These are phyloP conservation scores for Fusarium sp. DNA, from an alignment of 2,329 filamentous ascomycete species.

Conservation along the genomic window DNA sequence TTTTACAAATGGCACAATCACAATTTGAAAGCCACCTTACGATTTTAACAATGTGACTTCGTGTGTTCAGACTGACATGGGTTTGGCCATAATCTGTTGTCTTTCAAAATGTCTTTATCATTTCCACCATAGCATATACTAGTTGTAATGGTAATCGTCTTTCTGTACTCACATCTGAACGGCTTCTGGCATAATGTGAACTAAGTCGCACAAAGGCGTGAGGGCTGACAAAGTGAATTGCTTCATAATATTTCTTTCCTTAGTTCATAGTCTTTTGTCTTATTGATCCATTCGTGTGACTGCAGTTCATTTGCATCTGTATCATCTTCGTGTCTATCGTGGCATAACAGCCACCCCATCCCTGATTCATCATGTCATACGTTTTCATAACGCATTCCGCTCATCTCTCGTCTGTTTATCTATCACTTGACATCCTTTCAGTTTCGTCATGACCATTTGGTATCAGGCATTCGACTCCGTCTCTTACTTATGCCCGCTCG, in stretches of 20 bases:
- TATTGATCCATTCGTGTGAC: slow-evolving; percentile 11
- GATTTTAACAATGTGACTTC: background rate
- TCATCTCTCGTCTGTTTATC: slow-evolving; percentile 9
- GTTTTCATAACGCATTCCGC: slow-evolving; percentile 26
- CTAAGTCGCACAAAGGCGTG: background rate
- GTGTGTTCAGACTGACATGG: too few species aligned
- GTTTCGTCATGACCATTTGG: slow-evolving; percentile 46
- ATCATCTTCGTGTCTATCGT: slow-evolving; percentile 32
- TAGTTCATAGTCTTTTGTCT: slow-evolving; percentile 15
- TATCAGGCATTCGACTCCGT: slow-evolving; percentile 47
- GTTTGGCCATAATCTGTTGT: too few species aligned
- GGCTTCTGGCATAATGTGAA: slow-evolving; percentile 18
- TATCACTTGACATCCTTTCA: slow-evolving; percentile 1
- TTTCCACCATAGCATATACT: too few species aligned
- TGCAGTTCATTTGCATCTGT: slow-evolving; percentile 17
- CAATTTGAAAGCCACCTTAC: slow-evolving; percentile 42
- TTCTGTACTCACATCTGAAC: slow-evolving; percentile 25
- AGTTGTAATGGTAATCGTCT: too few species aligned
- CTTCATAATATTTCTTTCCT: slow-evolving; percentile 19
- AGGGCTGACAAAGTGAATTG: slow-evolving; percentile 23
- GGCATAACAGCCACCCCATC: background rate
- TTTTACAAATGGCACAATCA: slow-evolving; percentile 51
- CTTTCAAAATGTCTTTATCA: too few species aligned
- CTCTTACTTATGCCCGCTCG: slow-evolving; percentile 43
- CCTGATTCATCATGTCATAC: slow-evolving; percentile 22